phyloP scores from a whole-genome alignment of 768 basidiomycete species.

The Boletus vermiculosoides region DNA sequence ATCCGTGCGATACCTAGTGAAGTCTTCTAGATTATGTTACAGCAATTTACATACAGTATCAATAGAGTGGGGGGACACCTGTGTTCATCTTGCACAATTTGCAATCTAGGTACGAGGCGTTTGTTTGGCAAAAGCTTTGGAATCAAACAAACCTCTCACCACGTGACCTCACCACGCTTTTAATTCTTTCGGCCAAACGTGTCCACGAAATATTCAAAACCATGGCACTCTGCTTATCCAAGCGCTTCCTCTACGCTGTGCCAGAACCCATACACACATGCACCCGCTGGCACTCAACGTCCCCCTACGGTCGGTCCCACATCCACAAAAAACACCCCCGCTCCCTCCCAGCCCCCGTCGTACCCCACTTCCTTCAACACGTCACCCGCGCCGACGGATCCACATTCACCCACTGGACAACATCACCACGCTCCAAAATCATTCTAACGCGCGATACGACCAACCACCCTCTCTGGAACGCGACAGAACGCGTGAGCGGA shows the following conservation, averaged over 20 bases:
- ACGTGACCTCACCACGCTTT: not conserved
- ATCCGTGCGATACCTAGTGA: not conserved
- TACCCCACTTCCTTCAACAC: slow-evolving; percentile 82
- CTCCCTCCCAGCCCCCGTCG: slow-evolving; percentile 75
- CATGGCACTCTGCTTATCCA: slow-evolving; percentile 20
- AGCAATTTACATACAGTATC: too few species aligned
- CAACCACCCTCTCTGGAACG: slow-evolving; percentile 87
- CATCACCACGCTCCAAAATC: slow-evolving; percentile 76
- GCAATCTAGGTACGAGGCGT: not conserved
- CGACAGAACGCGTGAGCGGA: slow-evolving; percentile 52
- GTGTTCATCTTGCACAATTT: too few species aligned
- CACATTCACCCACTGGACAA: slow-evolving; percentile 84
- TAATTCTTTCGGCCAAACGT: not conserved
- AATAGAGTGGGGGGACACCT: too few species aligned
- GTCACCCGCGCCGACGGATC: slow-evolving; percentile 88
- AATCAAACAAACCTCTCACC: not conserved
- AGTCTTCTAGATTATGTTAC: not conserved
- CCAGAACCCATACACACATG: slow-evolving; percentile 13
- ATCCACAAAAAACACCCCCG: slow-evolving; percentile 70
- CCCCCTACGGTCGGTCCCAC: slow-evolving; percentile 83
- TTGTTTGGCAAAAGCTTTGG: not conserved
- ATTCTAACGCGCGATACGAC: slow-evolving; percentile 84
- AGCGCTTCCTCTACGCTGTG: slow-evolving; percentile 6
- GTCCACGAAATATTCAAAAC: not conserved
- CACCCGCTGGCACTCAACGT: slow-evolving; percentile 55